Evolutionary conservation across 2,329 filamentous ascomycete genomes (phyloP), one percentile per base, ranked within the genome.

Genomic region (Aspergillus calidoustus): DNA sequence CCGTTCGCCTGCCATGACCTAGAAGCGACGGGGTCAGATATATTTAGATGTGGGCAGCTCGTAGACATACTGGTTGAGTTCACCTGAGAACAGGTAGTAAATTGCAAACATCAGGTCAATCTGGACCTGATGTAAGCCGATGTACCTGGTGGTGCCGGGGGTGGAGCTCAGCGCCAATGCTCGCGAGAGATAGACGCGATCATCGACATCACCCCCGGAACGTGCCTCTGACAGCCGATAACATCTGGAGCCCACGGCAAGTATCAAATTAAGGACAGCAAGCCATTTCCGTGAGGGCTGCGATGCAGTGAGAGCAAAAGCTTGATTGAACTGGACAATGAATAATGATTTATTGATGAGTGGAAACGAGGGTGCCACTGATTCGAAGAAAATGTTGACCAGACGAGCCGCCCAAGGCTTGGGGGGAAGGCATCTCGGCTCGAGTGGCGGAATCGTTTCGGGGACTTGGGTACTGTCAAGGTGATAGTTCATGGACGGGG

Each of bases 251-350:
- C 72, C 73, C 50, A 79, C 76, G 11, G 78, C 78, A 64, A 80
- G 77, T 17, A 80, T 75, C 48, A 77, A 62, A 60, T 80, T 80
- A 47, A 80, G 59, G 28, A 78, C 76, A 7, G 78, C 75, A 43
- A 79, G 68, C 75, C 75, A 77, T 64, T 73, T 73, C 25, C 71
- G 69, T 3, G 74, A 72, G 3, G 76, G 74, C 59, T 69, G 66
- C 1, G 23, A 6, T 13, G 19, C 8, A 11, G 31, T 17, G 15
- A 1, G 19, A 19, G 13, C 4, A 17, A 15, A 53, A 4, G 30
- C 50, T 2, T 53, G 50, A 9, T 53, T 7, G 9, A 53, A 43
- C n/a, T 53, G 50, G 11, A 7, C 11, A 7, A 23, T 41, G 19
- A 53, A 53, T 41, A 53, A n/a, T 15, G 50, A 7, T 43, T 53